phyloP scores from a whole-genome alignment of 2,329 filamentous ascomycete species.

The Ophiostoma piceae region DNA sequence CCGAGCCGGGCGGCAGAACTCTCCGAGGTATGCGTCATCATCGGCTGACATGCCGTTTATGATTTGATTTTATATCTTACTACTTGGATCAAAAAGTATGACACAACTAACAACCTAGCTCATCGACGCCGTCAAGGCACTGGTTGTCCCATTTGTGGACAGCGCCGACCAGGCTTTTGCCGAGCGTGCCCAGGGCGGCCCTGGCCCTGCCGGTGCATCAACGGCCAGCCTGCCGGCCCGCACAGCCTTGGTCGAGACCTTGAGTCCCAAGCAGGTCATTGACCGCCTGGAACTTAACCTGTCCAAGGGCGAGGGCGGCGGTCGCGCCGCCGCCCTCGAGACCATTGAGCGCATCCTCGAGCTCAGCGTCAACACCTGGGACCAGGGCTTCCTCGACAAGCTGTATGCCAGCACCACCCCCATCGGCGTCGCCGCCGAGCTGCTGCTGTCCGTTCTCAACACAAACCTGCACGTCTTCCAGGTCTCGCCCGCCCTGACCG shows the following conservation, averaged over 20 bases:
- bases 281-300: conserved; percentile 55
- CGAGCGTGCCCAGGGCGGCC: conserved; percentile 50
- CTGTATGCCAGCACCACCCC: conserved; percentile 87
- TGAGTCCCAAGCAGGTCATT: conserved; percentile 53
- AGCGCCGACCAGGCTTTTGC: conserved; percentile 60
- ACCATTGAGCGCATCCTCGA: conserved; percentile 65
- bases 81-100: too few relatives aligned
- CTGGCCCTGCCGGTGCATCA: conserved; percentile 41
- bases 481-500: conserved; percentile 80
- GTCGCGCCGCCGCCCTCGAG: conserved; percentile 68
- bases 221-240: conserved; percentile 38
- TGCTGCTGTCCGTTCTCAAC: conserved; percentile 80
- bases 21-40: conserved; percentile 30
- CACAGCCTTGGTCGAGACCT: conserved; percentile 60
- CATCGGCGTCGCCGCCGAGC: conserved; percentile 75
- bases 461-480: conserved; percentile 94
- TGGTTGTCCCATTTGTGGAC: conserved; percentile 66
- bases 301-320: conserved; percentile 51
- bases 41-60: background rate
- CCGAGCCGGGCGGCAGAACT: conserved; percentile 32
- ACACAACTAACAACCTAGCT: conserved; percentile 46
- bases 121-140: conserved; percentile 58
- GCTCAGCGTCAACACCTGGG: conserved; percentile 97
- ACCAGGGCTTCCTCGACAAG: conserved; percentile 94
- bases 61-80: background rate